These are phyloP conservation scores for Crithidia mellificae DNA, from an alignment of 208 protist genomes.

Conservation along the genomic window DNA sequence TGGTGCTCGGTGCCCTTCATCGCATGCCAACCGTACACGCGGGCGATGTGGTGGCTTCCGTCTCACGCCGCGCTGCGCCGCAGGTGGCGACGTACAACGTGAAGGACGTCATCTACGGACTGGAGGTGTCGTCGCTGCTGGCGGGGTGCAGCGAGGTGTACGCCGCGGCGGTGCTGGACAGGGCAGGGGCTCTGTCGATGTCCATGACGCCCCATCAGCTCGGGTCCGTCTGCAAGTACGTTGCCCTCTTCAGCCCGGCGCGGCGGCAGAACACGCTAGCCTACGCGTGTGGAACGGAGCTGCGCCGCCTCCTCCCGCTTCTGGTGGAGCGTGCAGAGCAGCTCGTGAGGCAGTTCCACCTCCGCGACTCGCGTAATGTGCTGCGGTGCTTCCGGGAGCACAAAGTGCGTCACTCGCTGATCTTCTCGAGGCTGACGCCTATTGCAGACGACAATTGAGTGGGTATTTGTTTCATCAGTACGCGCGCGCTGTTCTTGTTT, in stretches of 20 bases:
- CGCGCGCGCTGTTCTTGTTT: too few species aligned
- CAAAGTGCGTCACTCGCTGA: conserved; percentile 74
- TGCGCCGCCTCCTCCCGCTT: conserved; percentile 62
- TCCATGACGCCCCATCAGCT: conserved; percentile 49
- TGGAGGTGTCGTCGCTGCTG: conserved; percentile 66
- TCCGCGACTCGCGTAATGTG: conserved; percentile 73
- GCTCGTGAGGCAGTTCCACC: conserved; percentile 65
- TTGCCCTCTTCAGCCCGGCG: conserved; percentile 54
- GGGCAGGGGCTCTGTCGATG: conserved; percentile 42
- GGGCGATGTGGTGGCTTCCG: conserved; percentile 42
- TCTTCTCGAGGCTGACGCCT: conserved; percentile 75
- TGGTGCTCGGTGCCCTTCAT: conserved; percentile 68
- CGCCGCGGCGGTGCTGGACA: conserved; percentile 50
- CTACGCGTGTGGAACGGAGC: conserved; percentile 52
- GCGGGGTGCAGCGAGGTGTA: conserved; percentile 55
- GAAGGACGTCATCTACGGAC: conserved; percentile 70
- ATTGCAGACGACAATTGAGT: conserved; percentile 33
- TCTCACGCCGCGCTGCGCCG: conserved; percentile 53
- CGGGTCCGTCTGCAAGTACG: conserved; percentile 76
- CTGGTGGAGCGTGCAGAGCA: conserved; percentile 61
- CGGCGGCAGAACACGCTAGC: conserved; percentile 42
- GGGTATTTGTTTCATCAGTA: too few species aligned
- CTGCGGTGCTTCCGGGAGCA: conserved; percentile 77
- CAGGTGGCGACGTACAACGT: conserved; percentile 53
- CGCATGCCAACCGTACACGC: conserved; percentile 47